Conservation (phyloP, 768 basidiomycete species). For the Hydnomerulius pinastri region DNA sequence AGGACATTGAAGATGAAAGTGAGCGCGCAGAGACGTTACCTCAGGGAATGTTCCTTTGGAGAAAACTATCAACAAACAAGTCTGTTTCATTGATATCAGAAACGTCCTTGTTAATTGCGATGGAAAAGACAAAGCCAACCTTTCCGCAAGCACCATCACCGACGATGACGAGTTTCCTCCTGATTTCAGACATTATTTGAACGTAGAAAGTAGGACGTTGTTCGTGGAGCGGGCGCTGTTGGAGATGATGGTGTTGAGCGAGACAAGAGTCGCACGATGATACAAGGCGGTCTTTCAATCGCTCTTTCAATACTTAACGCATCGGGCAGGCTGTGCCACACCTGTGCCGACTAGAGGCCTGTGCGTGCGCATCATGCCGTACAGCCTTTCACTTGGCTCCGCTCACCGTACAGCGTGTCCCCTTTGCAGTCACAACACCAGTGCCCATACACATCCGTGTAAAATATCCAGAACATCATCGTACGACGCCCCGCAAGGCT, state of each 20-base stretch:
- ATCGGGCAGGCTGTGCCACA: constrained; percentile 29
- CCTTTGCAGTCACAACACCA: too few species aligned
- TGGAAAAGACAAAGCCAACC: constrained; percentile 43
- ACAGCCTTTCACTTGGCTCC: constrained; percentile 13
- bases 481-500: neutral
- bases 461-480: neutral
- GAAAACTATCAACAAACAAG: constrained; percentile 94
- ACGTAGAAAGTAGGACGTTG: constrained; percentile 35
- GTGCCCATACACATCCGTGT: neutral
- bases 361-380: constrained; percentile 22
- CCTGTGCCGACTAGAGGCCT: constrained; percentile 28
- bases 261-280: constrained; percentile 41
- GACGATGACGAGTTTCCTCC: constrained; percentile 98
- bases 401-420: too few species aligned
- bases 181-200: constrained; percentile 88
- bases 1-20: neutral
- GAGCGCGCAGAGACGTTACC: constrained; percentile 46
- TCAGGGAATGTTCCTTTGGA: constrained; percentile 96
- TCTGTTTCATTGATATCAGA: constrained; percentile 46
- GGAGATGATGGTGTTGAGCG: constrained; percentile 39
- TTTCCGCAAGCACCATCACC: constrained; percentile 98
- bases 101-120: constrained; percentile 10
- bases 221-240: constrained; percentile 37
- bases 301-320: constrained; percentile 30
- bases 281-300: constrained; percentile 37